Base-by-base conservation (phyloP, 176 grass and related monocot species). In the Panicum miliaceum region DNA sequence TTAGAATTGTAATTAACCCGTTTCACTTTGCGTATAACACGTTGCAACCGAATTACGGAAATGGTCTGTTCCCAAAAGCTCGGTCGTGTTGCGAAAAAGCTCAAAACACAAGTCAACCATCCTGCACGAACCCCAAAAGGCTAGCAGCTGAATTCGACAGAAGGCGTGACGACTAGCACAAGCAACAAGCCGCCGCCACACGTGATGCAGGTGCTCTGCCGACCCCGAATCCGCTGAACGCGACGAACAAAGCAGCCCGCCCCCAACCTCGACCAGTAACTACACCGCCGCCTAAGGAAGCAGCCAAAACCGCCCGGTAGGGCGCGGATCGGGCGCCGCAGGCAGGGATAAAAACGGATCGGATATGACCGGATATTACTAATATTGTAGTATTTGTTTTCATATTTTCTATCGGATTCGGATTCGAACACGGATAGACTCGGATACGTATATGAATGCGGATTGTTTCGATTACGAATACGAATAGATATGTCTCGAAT, bases 21-120 rank as follows among this genome's bases (percentile, higher is more conserved):
- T n/a, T n/a, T n/a, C 14, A 79, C 20, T 47, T 73, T 48, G 73
- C 20, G 38, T 68, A 71, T 11, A 78, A 51, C 15, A 48, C 9
- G 51, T 12, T 38, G 60, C 37, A 48, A 67, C 38, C 10, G 22
- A 89, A 59, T 16, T 22, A 60, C 1, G n/a, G 40, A 65, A 78
- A 71, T 18, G 25, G 20, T 27, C n/a, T 48, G 4, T 5, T 23
- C 19, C 46, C 43, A 47, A 57, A 74, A 80, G 18, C 42, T 61
- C 34, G 22, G 27, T 14, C 19, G 20, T 46, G 40, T 34, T 7
- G 45, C 4, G 34, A 64, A 59, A 57, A 57, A 51, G 70, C 43
- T 3, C 70, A 50, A 73, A 73, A 46, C 78, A 71, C 72, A 2
- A 72, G 78, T 48, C 78, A 82, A 90, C 45, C 78, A 72, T 20